These are phyloP conservation scores for Jackrogersella minutella DNA, from an alignment of 495 filamentous ascomycete species.

Conservation along the genomic window DNA sequence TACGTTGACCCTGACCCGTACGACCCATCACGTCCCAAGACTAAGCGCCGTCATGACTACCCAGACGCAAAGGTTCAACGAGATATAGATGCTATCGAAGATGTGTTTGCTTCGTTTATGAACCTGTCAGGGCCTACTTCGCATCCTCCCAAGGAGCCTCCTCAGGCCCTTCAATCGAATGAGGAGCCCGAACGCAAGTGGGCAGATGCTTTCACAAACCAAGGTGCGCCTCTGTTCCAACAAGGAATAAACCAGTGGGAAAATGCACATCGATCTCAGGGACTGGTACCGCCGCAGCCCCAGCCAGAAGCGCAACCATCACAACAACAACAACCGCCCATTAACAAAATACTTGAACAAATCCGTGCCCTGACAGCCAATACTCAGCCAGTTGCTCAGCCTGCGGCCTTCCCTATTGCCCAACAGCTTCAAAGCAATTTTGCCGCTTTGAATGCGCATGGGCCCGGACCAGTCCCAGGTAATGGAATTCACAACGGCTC, in stretches of 20 bases:
- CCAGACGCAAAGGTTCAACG: conserved; percentile 45
- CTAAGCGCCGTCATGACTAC: conserved; percentile 44
- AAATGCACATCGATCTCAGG: conserved; percentile 28
- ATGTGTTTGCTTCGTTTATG: conserved; percentile 40
- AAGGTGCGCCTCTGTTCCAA: too few species aligned
- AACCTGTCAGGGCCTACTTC: conserved; percentile 42
- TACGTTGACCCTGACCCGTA: conserved; percentile 46
- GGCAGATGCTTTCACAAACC: too few species aligned
- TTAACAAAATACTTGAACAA: conserved; percentile 36
- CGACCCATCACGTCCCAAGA: conserved; percentile 40
- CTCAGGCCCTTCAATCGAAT: conserved; percentile 40
- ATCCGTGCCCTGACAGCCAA: conserved; percentile 43
- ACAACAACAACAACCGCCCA: conserved; percentile 10
- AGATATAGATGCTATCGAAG: conserved; percentile 44
- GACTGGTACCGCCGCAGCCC: conserved; percentile 6
- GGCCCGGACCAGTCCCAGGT: background rate
- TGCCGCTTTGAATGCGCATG: background rate
- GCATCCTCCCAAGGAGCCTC: conserved; percentile 45
- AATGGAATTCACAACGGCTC: too few species aligned
- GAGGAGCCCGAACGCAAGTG: conserved; percentile 40
- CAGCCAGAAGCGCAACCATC: conserved; percentile 16
- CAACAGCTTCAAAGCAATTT: conserved; percentile 4
- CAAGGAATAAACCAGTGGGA: too few species aligned
- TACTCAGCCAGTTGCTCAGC: conserved; percentile 5
- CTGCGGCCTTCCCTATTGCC: background rate